These are phyloP conservation scores for Lactifluus piperatus DNA, from an alignment of 768 basidiomycete genomes.

Conservation along the genomic window DNA sequence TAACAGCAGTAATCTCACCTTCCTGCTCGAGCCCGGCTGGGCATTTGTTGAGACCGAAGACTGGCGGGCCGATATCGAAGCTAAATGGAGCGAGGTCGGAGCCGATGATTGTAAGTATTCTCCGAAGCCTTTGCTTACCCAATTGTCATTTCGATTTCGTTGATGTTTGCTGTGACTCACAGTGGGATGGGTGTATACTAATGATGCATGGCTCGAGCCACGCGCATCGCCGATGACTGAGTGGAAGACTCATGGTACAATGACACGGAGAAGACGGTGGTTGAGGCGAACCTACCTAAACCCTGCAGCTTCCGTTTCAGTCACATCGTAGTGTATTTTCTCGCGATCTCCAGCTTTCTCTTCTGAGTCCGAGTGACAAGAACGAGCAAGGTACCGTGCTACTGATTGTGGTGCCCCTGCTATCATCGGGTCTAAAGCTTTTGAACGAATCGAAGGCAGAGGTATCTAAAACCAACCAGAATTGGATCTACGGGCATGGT, in stretches of 20 bases:
- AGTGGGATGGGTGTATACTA: slow-evolving; percentile 81
- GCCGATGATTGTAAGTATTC: slow-evolving; percentile 30
- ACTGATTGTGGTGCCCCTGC: background rate
- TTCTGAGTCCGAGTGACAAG: background rate
- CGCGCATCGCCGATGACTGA: slow-evolving; percentile 32
- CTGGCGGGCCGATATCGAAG: slow-evolving; percentile 61
- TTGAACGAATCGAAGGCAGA: background rate
- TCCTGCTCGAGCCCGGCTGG: slow-evolving; percentile 70
- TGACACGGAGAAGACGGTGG: slow-evolving; percentile 68
- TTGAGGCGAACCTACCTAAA: slow-evolving; percentile 50
- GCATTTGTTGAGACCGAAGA: slow-evolving; percentile 66
- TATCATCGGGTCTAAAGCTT: background rate
- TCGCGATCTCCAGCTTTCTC: background rate
- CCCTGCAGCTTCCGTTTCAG: background rate
- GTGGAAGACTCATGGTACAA: slow-evolving; percentile 34
- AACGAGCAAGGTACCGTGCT: background rate
- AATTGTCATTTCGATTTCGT: slow-evolving; percentile 19
- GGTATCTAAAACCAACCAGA: background rate
- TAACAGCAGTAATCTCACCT: slow-evolving; percentile 69
- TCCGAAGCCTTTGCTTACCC: background rate
- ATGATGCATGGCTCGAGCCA: slow-evolving; percentile 62
- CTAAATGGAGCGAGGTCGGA: slow-evolving; percentile 41
- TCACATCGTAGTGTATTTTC: background rate
- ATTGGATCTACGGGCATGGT: no score
- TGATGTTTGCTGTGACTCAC: background rate